Evolutionary conservation across 805 yeast species (phyloP), one percentile per base, ranked within the genome.

Genomic region (Kodamaea hsintzibuensis): DNA sequence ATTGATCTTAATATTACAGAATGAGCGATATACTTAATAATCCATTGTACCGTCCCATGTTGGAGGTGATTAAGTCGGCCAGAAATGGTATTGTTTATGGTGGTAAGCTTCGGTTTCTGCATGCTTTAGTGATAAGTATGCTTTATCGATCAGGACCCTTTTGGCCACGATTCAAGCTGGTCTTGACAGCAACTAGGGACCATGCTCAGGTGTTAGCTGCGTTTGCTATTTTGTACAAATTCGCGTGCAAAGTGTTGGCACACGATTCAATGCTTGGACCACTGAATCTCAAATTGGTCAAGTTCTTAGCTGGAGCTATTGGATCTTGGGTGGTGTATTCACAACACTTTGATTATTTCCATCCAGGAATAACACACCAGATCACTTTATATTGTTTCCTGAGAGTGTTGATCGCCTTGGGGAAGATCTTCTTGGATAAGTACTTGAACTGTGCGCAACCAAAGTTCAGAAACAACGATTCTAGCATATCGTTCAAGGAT

Each of bases 321-420:
- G 77, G 77, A 2, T 66, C 75, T 8, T 76, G 78, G 78, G 62
- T 72, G 12, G 79, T 76, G 17, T 76, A 75, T 61, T 70, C 76
- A 37, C 79, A 75, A 58, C 72, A 73, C 59, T 78, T 81, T 57
- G 66, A 67, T 56, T 71, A 65, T 43, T 76, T 76, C 62, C 74
- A 74, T 58, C 73, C 77, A 16, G 79, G 74, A 3, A 84, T 87
- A 27, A 77, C 88, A n/a, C 86, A 83, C 57, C 92, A 88, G 67
- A 81, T 88, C 58, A 88, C 91, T 1, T 75, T 88, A 49, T 88
- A 88, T 62, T 86, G 90, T 57, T 80, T 85, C 53, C 83, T 90
- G 2, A 74, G 96, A 43, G 89, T 86, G 3, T 63, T 82, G 49
- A 63, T 89, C 42, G 93, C 89, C 0, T 49, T 79, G 3, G 86